Base-by-base conservation (phyloP, 306 rosid genomes). In the Phaseolus lunatus region DNA sequence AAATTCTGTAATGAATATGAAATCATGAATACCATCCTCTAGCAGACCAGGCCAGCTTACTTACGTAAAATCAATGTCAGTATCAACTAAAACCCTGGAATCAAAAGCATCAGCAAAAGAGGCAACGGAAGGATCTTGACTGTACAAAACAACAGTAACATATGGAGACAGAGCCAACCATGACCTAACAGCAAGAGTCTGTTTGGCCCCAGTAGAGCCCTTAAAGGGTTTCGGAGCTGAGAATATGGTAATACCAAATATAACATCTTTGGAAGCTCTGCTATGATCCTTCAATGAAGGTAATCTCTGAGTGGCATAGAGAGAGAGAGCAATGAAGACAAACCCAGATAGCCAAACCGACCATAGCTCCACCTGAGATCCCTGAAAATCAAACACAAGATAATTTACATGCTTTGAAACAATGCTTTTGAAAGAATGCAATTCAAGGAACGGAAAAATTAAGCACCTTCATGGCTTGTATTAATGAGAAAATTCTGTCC, bases 261-360 rank as follows among this genome's bases (percentile, higher is more conserved):
- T 15, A 27, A 41, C 77, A 58, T 64, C 47, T 66, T 73, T 53
- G 70, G 78, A 63, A 72, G 59, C 78, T 67, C n/a, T 67, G 70
- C 14, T 79, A 56, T 75, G 87, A 78, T 85, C 87, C 64, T 79
- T 67, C 61, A 82, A 23, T 35, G 89, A 81, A 82, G 96, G 89
- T 57, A 92, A 80, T 66, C 57, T 84, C 77, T 89, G 92, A 77
- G 89, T 92, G 15, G 87, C 88, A 66, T 88, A 95, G 9, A 95
- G 87, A 35, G 97, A 92, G 43, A 92, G 83, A 83, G 53, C 31
- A 83, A 92, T 87, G 64, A 92, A 77, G 23, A 77, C 45, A 76
- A 90, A 78, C 78, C 99, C 99, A 69, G 85, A 89, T 54, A 92
- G 80, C 99, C 99, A 95, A 73, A 95, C 76, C 14, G 91, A 88